These are phyloP conservation scores for Huiozyma naganishii DNA, from an alignment of 805 yeast species.

Conservation along the genomic window DNA sequence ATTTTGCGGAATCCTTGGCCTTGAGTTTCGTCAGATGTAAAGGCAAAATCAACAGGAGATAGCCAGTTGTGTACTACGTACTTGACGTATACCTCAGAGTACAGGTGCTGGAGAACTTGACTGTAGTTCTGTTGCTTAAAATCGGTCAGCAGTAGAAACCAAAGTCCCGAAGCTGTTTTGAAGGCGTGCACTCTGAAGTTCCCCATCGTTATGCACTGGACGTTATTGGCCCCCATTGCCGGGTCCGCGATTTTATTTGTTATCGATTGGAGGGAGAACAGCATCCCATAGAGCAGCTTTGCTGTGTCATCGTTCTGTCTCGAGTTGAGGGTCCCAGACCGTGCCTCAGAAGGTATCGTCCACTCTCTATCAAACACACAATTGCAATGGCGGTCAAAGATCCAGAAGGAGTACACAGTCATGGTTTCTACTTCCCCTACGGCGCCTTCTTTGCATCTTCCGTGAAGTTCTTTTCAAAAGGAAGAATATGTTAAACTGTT, in stretches of 20 bases:
- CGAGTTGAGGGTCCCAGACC: slow-evolving; percentile 34
- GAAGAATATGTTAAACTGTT: no score
- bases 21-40: slow-evolving; percentile 18
- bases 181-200: slow-evolving; percentile 68
- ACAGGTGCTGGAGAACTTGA: slow-evolving; percentile 23
- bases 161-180: slow-evolving; percentile 71
- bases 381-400: slow-evolving; percentile 85
- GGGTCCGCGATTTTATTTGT: slow-evolving; percentile 40
- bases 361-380: slow-evolving; percentile 78
- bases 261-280: slow-evolving; percentile 69
- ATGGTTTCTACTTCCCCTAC: background rate
- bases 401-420: slow-evolving; percentile 68
- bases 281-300: slow-evolving; percentile 75
- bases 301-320: slow-evolving; percentile 59
- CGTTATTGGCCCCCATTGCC: slow-evolving; percentile 23
- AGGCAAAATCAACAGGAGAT: slow-evolving; percentile 26
- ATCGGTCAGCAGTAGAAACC: slow-evolving; percentile 68
- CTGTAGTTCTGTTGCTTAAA: slow-evolving; percentile 25
- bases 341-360: slow-evolving; percentile 26
- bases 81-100: slow-evolving; percentile 24
- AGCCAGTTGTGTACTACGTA: slow-evolving; percentile 23
- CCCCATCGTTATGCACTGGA: slow-evolving; percentile 47
- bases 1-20: slow-evolving; percentile 27
- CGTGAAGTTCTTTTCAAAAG: no score
- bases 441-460: background rate